A percentile compares a stretch with the other conserved stretches of the same genome.
phyloP scores from a whole-genome alignment of 305 asterid species.

The Fraxinus velutina region DNA sequence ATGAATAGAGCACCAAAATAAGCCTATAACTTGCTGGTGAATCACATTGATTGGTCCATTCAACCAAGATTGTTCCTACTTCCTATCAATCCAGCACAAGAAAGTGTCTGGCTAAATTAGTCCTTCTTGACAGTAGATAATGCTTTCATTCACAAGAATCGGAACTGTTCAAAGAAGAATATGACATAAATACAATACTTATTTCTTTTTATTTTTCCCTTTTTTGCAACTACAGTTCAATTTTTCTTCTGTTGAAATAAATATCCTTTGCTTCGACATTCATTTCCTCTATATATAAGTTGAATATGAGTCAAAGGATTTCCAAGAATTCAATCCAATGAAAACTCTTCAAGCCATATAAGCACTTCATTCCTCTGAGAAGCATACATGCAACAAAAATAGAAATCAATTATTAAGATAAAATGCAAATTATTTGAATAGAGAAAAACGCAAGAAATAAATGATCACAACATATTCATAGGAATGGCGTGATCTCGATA shows the following conservation, averaged over 20 bases:
- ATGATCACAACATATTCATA: neutral
- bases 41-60: too few species aligned
- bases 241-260: neutral
- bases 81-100: too few species aligned
- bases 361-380: slow-evolving; percentile 32
- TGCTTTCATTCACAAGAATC: neutral
- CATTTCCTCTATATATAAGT: neutral
- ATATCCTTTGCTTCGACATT: neutral
- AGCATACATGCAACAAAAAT: slow-evolving; percentile 1
- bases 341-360: slow-evolving; percentile 33
- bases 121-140: neutral
- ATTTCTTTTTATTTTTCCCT: neutral
- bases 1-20: neutral
- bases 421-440: neutral
- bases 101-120: neutral
- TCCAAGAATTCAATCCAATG: slow-evolving; percentile 22
- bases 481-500: neutral
- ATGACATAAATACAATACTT: neutral
- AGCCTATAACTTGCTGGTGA: too few species aligned
- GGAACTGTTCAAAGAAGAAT: neutral
- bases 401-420: neutral
- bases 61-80: too few species aligned
- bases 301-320: neutral
- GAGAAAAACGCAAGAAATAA: neutral
- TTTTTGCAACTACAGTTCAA: neutral